Evolutionary conservation across 805 yeast species (phyloP), one percentile per base, ranked within the genome.

Genomic region (Yamadazyma tumulicola): DNA sequence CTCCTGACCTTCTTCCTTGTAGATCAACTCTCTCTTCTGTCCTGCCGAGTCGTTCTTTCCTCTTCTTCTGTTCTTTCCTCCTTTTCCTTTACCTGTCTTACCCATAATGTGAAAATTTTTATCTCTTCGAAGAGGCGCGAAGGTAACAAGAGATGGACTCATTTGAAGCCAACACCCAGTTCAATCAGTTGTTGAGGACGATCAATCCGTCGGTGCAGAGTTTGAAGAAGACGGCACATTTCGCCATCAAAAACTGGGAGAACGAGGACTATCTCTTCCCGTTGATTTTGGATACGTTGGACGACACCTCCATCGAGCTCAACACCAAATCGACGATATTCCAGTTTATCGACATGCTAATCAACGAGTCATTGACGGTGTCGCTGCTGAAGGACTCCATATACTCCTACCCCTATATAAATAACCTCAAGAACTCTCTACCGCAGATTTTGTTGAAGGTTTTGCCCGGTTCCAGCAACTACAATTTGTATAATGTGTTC

Each of bases 1-100:
- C 64, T 93, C 97, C 72, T 93, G 98, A 39, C 95, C 95, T 55
- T 93, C 99, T 46, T 93, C 99, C 55, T 81, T 87, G 62, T 74
- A 77, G 59, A 80, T 76, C 52, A 93, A 77, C 61, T 93, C 99
- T 72, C 99, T 86, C 75, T 93, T 93, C 67, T 87, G 89, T 46
- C 83, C 80, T 41, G 77, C 82, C 64, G 80, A 79, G 60, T 83
- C 96, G 65, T 89, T 89, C 91, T 93, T 93, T 65, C 98, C 98
- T 78, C 97, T 85, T 74, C 94, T 80, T 76, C 98, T 91, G 70
- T 86, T 83, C 67, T 85, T 85, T 67, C 94, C 94, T 65, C 94
- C 93, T 69, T 82, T 75, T 59, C 85, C 83, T 72, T 81, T 82
- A 52, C 72, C 71, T 31, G 81, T 70, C 69, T 83, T 82, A 51